Evolutionary conservation across 306 rosid species (phyloP), one percentile per base, ranked within the genome.

Genomic region (Echinosophora koreensis): DNA sequence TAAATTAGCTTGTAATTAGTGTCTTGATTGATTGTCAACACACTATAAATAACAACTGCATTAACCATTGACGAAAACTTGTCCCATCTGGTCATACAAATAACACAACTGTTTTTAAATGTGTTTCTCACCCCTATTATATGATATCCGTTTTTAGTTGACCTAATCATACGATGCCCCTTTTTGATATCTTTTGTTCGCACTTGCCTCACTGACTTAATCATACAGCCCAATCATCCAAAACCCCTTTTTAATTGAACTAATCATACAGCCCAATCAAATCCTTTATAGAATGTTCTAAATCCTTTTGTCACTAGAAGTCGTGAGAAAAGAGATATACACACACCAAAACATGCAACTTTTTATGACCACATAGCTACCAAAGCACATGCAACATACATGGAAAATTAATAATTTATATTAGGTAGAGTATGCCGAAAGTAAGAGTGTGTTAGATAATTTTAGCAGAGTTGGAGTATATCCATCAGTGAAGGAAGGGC

Each of bases 401-500:
- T 56, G 32, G 62, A 72, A 82, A 56, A 18, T 15, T 39, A 49
- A 46, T 28, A 56, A 65, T 57, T 38, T 41, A 77, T 34, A 56
- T 41, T 17, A 7, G 18, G 68, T 67, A 52, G 69, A 42, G 56
- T 32, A 68, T 49, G 46, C 30, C 51, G 51, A 37, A 17, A 77
- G 22, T 17, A 65, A 60, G 37, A 47, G 41, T 28, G 2, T 59
- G 69, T 54, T 15, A 16, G 27, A 60, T 56, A 76, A 52, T 51
- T 58, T 73, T 32, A 69, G 62, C 9, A 18, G 7, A 49, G 66
- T 27, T 16, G 32, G 50, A 70, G 15, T 56, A 42, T 32, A 37
- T 22, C 85, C 50, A 47, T 52, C 7, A 76, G 50, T 8, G n/a
- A 54, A 52, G 16, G 52, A 64, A 57, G 59, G 15, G 12, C 14